Base-by-base conservation (phyloP, 768 basidiomycete species). In the Termitomyces sp. region DNA sequence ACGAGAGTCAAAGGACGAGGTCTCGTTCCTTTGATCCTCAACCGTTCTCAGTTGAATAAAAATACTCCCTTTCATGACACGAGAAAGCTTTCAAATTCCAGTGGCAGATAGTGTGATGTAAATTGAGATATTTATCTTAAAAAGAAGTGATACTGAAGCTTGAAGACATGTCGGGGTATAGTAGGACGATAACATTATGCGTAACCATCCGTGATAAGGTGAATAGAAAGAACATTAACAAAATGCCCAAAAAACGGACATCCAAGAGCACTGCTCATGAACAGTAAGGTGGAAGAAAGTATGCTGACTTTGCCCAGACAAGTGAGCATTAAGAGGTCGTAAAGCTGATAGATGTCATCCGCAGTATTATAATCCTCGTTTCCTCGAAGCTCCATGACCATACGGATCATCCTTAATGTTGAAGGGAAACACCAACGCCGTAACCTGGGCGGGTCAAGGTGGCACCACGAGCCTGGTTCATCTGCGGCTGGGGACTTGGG, bases 401-500 rank as follows among this genome's bases (percentile, higher is more conserved):
- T 41, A n/a, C 28, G 28, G 20, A 38, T 41, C 52, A 78, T 35
- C 76, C 79, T 66, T 83, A 81, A 64, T 87, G 82, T 67, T 88
- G 86, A 62, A 85, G 76, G 46, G 88, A 86, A 16, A 87, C 77
- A 56, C 78, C 80, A 57, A 75, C 72, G 62, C 85, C 83, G 64
- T 87, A 85, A 56, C 75, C 76, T 47, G 72, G 64, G 18, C 79
- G 77, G 61, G 66, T 74, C 61, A 78, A 85, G 16, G 82, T 78
- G 35, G 79, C 81, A 59, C 78, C 79, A 35, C 64, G 63, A 36
- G 81, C 58, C 68, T 86, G 79, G 53, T 79, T 75, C 85, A 87
- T 86, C 59, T 75, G 80, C 18, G 89, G 90, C 61, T 82, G 81
- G 18, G 87, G 84, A 72, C 84, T 88, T 9, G 85, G 77, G 35